Conservation (phyloP, 768 basidiomycete genomes). For the Phaffia australis region DNA sequence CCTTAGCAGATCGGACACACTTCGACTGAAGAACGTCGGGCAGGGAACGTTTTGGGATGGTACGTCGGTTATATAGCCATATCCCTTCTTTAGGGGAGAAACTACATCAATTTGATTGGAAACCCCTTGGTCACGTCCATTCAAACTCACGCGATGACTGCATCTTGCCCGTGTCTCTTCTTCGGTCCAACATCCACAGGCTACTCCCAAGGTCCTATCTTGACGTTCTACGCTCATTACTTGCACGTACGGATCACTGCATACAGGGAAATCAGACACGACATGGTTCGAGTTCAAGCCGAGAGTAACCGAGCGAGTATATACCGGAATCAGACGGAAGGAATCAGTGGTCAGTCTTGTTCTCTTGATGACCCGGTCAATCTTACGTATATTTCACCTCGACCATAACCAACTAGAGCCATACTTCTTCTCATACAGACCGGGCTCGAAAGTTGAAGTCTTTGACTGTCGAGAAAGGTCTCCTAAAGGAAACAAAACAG, state of each 20-base stretch:
- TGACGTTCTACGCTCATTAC: constrained; percentile 77
- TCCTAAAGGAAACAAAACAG: constrained; percentile 78
- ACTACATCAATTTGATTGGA: neutral
- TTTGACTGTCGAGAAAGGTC: constrained; percentile 91
- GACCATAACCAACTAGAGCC: neutral
- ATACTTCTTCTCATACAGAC: constrained; percentile 25
- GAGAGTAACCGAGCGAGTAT: constrained; percentile 60
- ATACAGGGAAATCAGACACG: constrained; percentile 83
- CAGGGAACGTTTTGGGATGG: constrained; percentile 72
- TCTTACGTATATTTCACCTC: neutral
- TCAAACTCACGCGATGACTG: neutral
- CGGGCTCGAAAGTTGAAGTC: constrained; percentile 60
- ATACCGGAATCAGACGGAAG: constrained; percentile 24
- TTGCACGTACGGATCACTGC: constrained; percentile 77
- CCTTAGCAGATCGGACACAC: constrained; percentile 63
- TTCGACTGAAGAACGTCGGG: constrained; percentile 71
- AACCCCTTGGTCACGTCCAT: neutral
- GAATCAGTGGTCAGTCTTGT: constrained; percentile 26
- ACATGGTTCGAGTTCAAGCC: constrained; percentile 83
- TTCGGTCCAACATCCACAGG: constrained; percentile 44
- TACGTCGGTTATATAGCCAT: constrained; percentile 33
- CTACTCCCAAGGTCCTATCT: constrained; percentile 71
- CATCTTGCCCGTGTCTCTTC: neutral
- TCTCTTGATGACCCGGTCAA: too few relatives aligned
- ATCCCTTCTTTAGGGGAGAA: neutral